Base-by-base conservation (phyloP, 75 land plant genomes). In the Pinus taeda region DNA sequence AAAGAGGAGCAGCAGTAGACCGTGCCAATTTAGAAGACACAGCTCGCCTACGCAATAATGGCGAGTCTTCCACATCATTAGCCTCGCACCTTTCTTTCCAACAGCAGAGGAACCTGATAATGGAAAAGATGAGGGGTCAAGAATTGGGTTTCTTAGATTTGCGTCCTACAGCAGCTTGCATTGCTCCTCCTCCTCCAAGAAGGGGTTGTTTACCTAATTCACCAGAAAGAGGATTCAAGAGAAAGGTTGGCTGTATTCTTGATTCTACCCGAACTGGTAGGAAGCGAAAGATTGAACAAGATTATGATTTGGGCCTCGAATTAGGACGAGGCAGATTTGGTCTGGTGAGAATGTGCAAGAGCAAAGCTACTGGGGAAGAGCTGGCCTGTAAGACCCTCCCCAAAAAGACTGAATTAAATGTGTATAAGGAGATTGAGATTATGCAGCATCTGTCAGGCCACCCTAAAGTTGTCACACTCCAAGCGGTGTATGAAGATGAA, bases 381-480 rank as follows among this genome's bases (percentile, higher is more conserved):
- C 86, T 86, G 77, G 98, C 98, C 5, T 95, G 98, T 84, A 95
- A 95, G 75, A 84, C 90, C 9, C 65, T 95, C 76, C 15, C 72
- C 33, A 95, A 93, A 78, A 74, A 78, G 20, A 91, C 92, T 12
- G 89, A 85, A 72, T 87, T 88, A 61, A 85, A 86, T 24, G 96
- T 89, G 12, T 91, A 88, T 39, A 66, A 85, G 75, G 98, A 95
- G 78, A 91, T 95, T 57, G 94, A 95, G 81, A 93, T 95, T 66
- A 95, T 95, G 98, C 96, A 93, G 78, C 97, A 93, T 66, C 82
- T 95, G 3, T 88, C 93, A 29, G 97, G 97, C 7, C 92, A 95
- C 78, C 86, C 86, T 4, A 93, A 88, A 57, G 78, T 95, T 78
- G 98, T 95, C 24, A 88, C 87, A 9, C 82, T 95, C 73, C 79